Conservation (phyloP, 106 monocot genomes). For the Dioscorea zingiberensis region DNA sequence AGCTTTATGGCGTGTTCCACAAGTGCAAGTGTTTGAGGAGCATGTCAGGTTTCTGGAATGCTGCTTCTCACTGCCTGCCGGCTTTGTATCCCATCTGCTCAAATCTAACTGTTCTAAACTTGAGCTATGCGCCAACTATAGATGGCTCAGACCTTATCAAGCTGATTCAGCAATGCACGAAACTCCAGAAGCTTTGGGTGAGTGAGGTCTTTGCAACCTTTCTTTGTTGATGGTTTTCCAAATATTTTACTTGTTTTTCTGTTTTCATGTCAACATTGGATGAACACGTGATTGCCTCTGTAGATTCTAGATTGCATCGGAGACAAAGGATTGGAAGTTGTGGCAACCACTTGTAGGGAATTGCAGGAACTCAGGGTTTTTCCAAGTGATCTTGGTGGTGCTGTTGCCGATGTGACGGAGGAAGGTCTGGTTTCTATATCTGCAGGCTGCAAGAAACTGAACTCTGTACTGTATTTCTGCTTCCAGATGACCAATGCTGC, state of each 20-base stretch:
- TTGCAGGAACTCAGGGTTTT: conserved; percentile 36
- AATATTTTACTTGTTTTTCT: no score
- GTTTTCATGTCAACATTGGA: no score
- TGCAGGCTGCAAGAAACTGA: conserved; percentile 23
- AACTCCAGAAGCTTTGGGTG: conserved; percentile 29
- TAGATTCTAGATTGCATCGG: conserved; percentile 39
- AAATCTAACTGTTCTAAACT: background rate
- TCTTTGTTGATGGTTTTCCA: no score
- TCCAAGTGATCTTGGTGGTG: conserved; percentile 14
- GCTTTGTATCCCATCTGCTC: background rate
- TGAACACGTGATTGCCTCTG: background rate
- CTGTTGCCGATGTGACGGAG: conserved; percentile 18
- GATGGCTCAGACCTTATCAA: conserved; percentile 1
- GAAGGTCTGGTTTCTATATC: conserved; percentile 32
- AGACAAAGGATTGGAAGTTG: conserved; percentile 24
- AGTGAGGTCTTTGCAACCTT: background rate
- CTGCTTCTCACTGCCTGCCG: background rate
- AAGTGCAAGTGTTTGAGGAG: background rate
- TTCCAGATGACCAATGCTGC: conserved; percentile 40
- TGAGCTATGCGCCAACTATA: background rate
- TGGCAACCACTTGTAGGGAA: conserved; percentile 32
- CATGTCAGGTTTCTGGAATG: conserved; percentile 2
- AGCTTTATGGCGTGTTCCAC: background rate
- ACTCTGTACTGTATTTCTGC: conserved; percentile 37
- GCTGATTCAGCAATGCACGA: background rate